Conservation (phyloP, 2,329 filamentous ascomycete species). For the Hypoxylon sp. region DNA sequence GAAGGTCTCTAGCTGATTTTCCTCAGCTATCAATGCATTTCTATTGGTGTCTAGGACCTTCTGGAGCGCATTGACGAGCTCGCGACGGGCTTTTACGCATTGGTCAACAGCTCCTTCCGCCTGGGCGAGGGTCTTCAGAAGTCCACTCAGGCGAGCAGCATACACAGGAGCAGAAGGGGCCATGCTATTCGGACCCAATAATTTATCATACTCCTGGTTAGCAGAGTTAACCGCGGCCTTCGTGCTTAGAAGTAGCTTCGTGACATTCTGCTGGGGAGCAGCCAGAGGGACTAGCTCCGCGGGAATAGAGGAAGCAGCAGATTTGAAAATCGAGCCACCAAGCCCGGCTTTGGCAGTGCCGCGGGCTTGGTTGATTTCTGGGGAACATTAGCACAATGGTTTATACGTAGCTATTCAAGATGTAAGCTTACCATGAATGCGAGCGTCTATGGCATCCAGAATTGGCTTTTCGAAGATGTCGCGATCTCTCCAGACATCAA, state of each 20-base stretch:
- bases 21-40: constrained; percentile 77
- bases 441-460: constrained; percentile 83
- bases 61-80: constrained; percentile 84
- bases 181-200: constrained; percentile 78
- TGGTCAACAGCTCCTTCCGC: constrained; percentile 92
- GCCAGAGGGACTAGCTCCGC: constrained; percentile 83
- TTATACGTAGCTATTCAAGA: constrained; percentile 34
- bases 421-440: constrained; percentile 78
- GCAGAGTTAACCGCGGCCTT: constrained; percentile 78
- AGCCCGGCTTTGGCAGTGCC: constrained; percentile 67
- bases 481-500: constrained; percentile 94
- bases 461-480: constrained; percentile 86
- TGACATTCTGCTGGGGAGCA: constrained; percentile 78
- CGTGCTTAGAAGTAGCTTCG: constrained; percentile 78
- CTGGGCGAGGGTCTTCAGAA: constrained; percentile 89
- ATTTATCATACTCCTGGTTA: constrained; percentile 85
- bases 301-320: constrained; percentile 72
- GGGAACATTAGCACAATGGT: constrained; percentile 29
- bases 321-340: constrained; percentile 76
- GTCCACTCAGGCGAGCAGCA: constrained; percentile 87
- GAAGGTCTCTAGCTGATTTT: constrained; percentile 75
- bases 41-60: constrained; percentile 84
- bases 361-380: constrained; percentile 75
- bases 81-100: constrained; percentile 86
- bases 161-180: constrained; percentile 89